Evolutionary conservation across 192 early-diverging fungal species (phyloP).

Genomic region (Spizellomyces punctatus): DNA sequence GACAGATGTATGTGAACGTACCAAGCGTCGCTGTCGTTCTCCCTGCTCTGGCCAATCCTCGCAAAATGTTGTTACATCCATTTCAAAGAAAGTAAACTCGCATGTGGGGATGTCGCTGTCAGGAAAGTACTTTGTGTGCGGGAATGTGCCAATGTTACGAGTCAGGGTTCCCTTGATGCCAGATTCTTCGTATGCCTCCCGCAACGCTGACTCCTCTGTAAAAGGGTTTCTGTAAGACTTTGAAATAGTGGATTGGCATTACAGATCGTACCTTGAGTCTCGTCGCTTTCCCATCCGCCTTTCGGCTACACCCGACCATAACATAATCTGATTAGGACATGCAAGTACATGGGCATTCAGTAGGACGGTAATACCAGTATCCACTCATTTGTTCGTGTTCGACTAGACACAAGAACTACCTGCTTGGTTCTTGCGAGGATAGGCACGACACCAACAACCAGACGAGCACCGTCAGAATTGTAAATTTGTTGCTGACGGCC

Average conservation of each 20-base stretch:
- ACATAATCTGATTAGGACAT: neutral
- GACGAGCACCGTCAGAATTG: slow-evolving; percentile 5
- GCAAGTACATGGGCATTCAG: neutral
- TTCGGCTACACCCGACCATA: slow-evolving; percentile 14
- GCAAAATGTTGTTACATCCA: slow-evolving; percentile 5
- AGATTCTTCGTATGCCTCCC: slow-evolving; percentile 21
- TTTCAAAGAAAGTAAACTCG: slow-evolving; percentile 23
- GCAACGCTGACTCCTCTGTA: slow-evolving; percentile 4
- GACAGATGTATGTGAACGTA: neutral
- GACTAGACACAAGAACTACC: slow-evolving; percentile 14
- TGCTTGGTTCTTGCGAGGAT: neutral
- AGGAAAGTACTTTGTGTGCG: slow-evolving; percentile 9
- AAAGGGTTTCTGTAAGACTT: neutral
- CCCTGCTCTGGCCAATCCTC: slow-evolving; percentile 4
- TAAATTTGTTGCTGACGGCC: slow-evolving; percentile 13
- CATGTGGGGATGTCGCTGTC: neutral
- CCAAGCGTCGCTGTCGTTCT: slow-evolving; percentile 2
- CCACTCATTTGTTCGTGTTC: slow-evolving; percentile 3
- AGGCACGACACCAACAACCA: slow-evolving; percentile 19
- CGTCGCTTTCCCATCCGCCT: slow-evolving; percentile 23
- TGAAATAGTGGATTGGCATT: neutral
- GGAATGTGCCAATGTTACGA: neutral
- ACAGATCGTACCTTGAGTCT: slow-evolving; percentile 7
- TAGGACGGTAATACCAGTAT: slow-evolving; percentile 3
- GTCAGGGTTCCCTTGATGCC: slow-evolving; percentile 3